These are phyloP conservation scores for Dictyostelium firmibasis DNA, from an alignment of 78 protist genomes.

Conservation along the genomic window DNA sequence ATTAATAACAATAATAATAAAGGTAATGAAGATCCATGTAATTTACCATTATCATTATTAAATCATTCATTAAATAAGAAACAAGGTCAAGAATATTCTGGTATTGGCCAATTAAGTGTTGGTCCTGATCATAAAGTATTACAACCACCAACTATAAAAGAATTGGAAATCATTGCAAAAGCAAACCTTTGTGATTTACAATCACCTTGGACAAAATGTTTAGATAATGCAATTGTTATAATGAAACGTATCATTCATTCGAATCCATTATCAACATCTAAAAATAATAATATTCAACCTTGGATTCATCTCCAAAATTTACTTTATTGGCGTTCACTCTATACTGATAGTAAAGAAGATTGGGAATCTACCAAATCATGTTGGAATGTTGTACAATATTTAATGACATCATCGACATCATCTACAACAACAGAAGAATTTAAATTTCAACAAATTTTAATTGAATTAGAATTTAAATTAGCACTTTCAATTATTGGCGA, in stretches of 20 bases:
- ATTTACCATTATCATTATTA: neutral
- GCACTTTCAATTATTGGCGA: neutral
- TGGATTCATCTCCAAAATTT: conserved; percentile 19
- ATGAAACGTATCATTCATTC: conserved; percentile 5
- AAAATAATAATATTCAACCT: neutral
- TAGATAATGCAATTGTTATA: neutral
- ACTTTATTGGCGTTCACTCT: conserved; percentile 1
- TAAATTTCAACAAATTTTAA: conserved; percentile 8
- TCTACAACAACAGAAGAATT: neutral
- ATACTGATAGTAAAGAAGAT: neutral
- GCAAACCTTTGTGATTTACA: neutral
- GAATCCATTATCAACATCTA: neutral
- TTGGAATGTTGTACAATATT: neutral
- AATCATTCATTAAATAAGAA: neutral
- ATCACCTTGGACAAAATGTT: neutral
- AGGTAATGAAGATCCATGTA: neutral
- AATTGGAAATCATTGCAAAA: neutral
- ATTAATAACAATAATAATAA: neutral
- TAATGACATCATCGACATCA: neutral
- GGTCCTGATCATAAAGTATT: conserved; percentile 1
- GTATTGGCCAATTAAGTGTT: neutral
- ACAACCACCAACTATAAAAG: neutral
- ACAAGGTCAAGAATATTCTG: neutral
- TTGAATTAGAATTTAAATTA: neutral
- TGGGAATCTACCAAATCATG: neutral